Conservation (phyloP, 768 basidiomycete genomes). For the Boletus reticuloceps region DNA sequence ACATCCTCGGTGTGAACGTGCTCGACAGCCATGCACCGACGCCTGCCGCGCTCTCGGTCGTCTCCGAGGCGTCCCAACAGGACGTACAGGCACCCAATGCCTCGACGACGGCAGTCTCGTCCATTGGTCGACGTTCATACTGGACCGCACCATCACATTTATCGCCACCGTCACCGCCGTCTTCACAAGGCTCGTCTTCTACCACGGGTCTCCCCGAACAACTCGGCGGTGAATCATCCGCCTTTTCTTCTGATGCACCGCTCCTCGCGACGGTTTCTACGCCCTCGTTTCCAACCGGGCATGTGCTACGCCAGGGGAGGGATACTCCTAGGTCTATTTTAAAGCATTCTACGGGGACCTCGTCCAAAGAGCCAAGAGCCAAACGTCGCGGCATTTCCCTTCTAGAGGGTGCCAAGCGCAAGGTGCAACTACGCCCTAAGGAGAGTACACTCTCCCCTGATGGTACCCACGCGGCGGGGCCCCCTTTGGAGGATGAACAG, state of each 20-base stretch:
- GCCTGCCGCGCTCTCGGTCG: neutral
- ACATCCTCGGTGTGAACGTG: slow-evolving; percentile 68
- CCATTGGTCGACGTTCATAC: slow-evolving; percentile 21
- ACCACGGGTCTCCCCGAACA: slow-evolving; percentile 12
- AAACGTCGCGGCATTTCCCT: slow-evolving; percentile 13
- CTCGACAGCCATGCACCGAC: slow-evolving; percentile 32
- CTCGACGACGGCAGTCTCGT: slow-evolving; percentile 21
- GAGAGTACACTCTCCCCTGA: slow-evolving; percentile 24
- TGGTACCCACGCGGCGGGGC: slow-evolving; percentile 8
- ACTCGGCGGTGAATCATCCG: slow-evolving; percentile 7
- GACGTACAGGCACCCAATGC: slow-evolving; percentile 7
- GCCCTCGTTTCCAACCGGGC: slow-evolving; percentile 8
- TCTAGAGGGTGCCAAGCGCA: slow-evolving; percentile 11
- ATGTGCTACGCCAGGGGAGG: slow-evolving; percentile 1
- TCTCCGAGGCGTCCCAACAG: slow-evolving; percentile 1
- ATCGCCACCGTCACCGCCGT: slow-evolving; percentile 11
- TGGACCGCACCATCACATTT: slow-evolving; percentile 19
- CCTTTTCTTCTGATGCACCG: slow-evolving; percentile 24
- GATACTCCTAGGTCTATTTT: slow-evolving; percentile 23
- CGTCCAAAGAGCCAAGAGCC: slow-evolving; percentile 1
- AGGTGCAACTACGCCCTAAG: slow-evolving; percentile 10
- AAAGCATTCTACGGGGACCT: slow-evolving; percentile 14
- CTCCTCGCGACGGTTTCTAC: slow-evolving; percentile 16
- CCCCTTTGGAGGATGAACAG: slow-evolving; percentile 1
- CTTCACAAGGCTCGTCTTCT: slow-evolving; percentile 12